A percentile compares a stretch with the other conserved stretches of the same genome.
phyloP scores from a whole-genome alignment of 306 rosid genomes.

The Lathyrus oleraceus region DNA sequence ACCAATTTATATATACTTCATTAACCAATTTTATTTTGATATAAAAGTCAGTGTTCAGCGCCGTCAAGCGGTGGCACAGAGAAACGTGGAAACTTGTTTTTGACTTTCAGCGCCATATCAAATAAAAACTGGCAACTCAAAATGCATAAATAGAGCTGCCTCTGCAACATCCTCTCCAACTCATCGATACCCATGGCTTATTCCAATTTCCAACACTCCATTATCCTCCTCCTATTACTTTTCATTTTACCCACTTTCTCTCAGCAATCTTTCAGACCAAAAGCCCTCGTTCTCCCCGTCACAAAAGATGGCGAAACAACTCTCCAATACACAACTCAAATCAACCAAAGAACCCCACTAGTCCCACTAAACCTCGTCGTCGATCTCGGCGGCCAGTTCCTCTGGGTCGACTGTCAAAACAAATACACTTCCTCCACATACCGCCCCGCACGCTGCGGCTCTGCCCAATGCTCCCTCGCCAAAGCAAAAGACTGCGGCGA shows the following conservation, averaged over 20 bases:
- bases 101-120: not conserved
- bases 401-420: slow-evolving; percentile 55
- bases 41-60: too few relatives aligned
- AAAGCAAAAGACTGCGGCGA: slow-evolving; percentile 46
- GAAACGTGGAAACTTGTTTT: not conserved
- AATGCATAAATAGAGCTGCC: not conserved
- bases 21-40: too few relatives aligned
- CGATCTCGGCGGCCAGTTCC: slow-evolving; percentile 60
- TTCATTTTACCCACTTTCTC: slow-evolving; percentile 34
- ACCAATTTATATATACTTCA: too few relatives aligned
- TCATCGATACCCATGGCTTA: not conserved
- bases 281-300: slow-evolving; percentile 45
- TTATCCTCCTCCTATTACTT: slow-evolving; percentile 7
- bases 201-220: slow-evolving; percentile 8
- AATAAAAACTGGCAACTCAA: not conserved
- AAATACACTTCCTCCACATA: slow-evolving; percentile 54
- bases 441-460: slow-evolving; percentile 55
- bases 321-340: slow-evolving; percentile 49
- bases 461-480: slow-evolving; percentile 64
- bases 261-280: slow-evolving; percentile 54
- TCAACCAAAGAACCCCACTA: slow-evolving; percentile 55
- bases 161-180: not conserved
- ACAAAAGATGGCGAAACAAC: slow-evolving; percentile 46
- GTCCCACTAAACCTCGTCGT: slow-evolving; percentile 47
- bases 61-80: not conserved